phyloP scores from a whole-genome alignment of 495 filamentous ascomycete species.

The Penicilliopsis zonata region DNA sequence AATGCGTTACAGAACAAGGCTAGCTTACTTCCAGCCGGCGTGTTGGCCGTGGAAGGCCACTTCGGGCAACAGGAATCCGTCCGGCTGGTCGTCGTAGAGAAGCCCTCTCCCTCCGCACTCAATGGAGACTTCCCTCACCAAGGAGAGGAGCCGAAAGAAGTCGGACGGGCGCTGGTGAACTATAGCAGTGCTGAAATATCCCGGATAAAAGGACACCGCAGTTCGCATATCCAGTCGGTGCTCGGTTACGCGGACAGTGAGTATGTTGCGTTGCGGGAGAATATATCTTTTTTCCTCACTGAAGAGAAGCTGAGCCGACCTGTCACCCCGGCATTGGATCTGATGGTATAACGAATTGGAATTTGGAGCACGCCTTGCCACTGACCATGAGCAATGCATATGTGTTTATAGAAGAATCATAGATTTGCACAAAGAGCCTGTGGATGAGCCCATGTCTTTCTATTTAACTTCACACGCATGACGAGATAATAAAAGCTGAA shows the following conservation, averaged over 20 bases:
- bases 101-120: conserved; percentile 22
- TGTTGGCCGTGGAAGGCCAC: conserved; percentile 75
- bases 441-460: too few species aligned
- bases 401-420: too few species aligned
- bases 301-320: conserved; percentile 24
- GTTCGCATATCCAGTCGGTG: conserved; percentile 61
- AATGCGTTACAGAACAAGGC: conserved; percentile 67
- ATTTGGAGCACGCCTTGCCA: too few species aligned
- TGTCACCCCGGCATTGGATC: conserved; percentile 26
- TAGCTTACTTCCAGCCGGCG: conserved; percentile 80
- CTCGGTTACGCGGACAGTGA: conserved; percentile 90
- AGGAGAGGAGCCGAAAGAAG: conserved; percentile 49
- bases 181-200: conserved; percentile 76
- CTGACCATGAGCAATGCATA: too few species aligned
- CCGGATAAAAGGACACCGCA: conserved; percentile 74
- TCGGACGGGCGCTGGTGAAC: conserved; percentile 87
- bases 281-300: conserved; percentile 61
- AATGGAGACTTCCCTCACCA: conserved; percentile 33
- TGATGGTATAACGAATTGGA: too few species aligned
- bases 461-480: too few species aligned
- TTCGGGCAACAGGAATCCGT: conserved; percentile 93
- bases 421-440: too few species aligned
- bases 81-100: conserved; percentile 63
- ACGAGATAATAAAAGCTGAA: too few species aligned
- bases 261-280: conserved; percentile 84